phyloP scores from a whole-genome alignment of 2,329 filamentous ascomycete genomes.

The Cercospora brassicicola region DNA sequence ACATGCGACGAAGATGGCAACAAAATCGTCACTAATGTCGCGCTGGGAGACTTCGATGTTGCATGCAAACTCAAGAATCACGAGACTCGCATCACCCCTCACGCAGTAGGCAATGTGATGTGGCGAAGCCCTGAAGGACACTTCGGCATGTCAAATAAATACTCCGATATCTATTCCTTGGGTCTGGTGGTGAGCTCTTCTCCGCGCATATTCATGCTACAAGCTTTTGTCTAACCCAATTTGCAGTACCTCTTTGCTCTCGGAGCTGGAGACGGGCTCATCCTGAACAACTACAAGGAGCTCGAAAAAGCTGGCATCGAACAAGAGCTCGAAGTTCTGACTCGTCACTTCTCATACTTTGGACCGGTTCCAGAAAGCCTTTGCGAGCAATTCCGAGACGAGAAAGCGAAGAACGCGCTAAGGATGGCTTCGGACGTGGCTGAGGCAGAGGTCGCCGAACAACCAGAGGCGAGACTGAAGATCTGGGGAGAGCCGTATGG shows the following conservation, averaged over 20 bases:
- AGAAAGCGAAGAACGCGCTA: slow-evolving; percentile 35
- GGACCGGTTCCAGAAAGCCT: slow-evolving; percentile 38
- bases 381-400: slow-evolving; percentile 34
- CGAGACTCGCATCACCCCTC: slow-evolving; percentile 13
- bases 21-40: slow-evolving; percentile 38
- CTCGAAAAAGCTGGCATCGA: slow-evolving; percentile 28
- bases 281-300: too few species aligned
- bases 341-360: slow-evolving; percentile 41
- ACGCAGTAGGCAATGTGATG: slow-evolving; percentile 43
- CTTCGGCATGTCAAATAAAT: slow-evolving; percentile 35
- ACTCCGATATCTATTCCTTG: slow-evolving; percentile 44
- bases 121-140: slow-evolving; percentile 46
- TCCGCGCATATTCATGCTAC: background rate
- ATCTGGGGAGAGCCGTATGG: too few species aligned
- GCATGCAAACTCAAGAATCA: slow-evolving; percentile 22
- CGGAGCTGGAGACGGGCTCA: slow-evolving; percentile 26
- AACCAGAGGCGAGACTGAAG: slow-evolving; percentile 37
- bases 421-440: slow-evolving; percentile 32
- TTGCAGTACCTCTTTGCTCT: slow-evolving; percentile 42
- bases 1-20: slow-evolving; percentile 36
- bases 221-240: slow-evolving; percentile 18
- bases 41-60: slow-evolving; percentile 43
- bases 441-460: slow-evolving; percentile 33
- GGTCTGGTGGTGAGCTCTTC: slow-evolving; percentile 40
- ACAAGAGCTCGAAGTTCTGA: slow-evolving; percentile 40